Evolutionary conservation across 1,284 basidiomycete species (phyloP).

Genomic region (Coniferiporia sulphurascens): DNA sequence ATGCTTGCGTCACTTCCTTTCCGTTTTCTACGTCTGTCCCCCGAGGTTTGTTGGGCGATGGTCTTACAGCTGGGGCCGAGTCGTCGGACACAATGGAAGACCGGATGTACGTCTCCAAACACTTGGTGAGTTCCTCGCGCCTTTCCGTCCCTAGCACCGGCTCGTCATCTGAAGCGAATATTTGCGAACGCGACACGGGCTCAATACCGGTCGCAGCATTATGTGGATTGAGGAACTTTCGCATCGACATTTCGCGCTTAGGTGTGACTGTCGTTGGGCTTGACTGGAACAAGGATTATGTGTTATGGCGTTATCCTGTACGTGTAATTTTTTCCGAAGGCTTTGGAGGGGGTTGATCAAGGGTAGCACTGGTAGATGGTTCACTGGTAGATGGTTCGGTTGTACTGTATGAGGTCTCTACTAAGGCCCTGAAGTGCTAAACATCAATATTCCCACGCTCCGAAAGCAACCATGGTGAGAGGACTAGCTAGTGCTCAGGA

Average conservation of each 20-base stretch:
- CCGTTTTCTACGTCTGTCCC: background rate
- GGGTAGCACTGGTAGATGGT: too few species aligned
- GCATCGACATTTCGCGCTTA: background rate
- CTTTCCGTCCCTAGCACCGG: background rate
- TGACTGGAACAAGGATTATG: too few species aligned
- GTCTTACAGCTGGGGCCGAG: background rate
- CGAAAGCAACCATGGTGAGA: too few species aligned
- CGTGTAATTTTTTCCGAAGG: too few species aligned
- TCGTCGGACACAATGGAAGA: background rate
- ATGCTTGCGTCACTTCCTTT: background rate
- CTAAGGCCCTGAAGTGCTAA: too few species aligned
- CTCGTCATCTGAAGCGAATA: background rate
- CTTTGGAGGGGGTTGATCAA: too few species aligned
- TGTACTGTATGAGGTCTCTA: too few species aligned
- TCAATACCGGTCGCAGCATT: background rate
- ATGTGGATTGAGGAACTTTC: slow-evolving; percentile 6
- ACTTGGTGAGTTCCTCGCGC: background rate
- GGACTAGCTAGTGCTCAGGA: too few species aligned
- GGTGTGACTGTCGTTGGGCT: too few species aligned
- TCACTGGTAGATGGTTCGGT: too few species aligned
- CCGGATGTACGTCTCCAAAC: slow-evolving; percentile 1
- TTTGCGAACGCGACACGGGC: slow-evolving; percentile 1
- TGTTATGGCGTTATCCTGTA: too few species aligned
- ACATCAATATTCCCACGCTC: too few species aligned
- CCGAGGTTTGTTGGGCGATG: background rate